These are phyloP conservation scores for Linnemannia zychae DNA, from an alignment of 192 early-diverging fungal genomes.

Conservation along the genomic window DNA sequence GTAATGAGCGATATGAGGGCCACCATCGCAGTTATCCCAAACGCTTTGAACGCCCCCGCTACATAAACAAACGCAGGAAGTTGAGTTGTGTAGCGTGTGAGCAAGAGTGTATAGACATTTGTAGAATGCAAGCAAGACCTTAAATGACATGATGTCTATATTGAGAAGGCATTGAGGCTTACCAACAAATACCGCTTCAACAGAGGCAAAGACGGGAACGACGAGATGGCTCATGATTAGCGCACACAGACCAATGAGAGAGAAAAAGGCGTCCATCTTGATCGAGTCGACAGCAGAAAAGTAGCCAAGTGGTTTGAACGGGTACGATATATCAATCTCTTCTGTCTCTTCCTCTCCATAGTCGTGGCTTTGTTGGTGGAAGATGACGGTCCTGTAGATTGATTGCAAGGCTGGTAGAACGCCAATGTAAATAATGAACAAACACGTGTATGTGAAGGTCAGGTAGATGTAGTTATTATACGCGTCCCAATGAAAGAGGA, in stretches of 20 bases:
- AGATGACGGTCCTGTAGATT: neutral
- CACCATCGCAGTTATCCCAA: neutral
- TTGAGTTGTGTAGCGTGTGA: no score
- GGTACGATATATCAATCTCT: neutral
- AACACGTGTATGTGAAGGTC: neutral
- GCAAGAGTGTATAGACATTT: neutral
- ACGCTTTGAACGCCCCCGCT: neutral
- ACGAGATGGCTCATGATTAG: neutral
- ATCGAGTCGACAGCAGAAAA: neutral
- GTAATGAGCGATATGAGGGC: neutral
- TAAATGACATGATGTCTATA: neutral
- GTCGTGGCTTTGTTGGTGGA: neutral
- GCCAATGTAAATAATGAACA: neutral
- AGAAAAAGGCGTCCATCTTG: slow-evolving; percentile 12
- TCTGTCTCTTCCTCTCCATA: neutral
- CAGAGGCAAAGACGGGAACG: neutral
- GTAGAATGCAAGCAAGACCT: no score
- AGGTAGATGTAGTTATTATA: slow-evolving; percentile 23
- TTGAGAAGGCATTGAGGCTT: neutral
- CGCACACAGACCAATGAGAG: neutral
- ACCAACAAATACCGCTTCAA: neutral
- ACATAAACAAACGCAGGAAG: neutral
- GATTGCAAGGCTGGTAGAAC: slow-evolving; percentile 8
- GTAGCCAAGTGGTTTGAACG: neutral
- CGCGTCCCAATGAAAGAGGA: slow-evolving; percentile 15